Evolutionary conservation across 768 basidiomycete genomes (phyloP).

Genomic region (Leccinum subgranulosum): DNA sequence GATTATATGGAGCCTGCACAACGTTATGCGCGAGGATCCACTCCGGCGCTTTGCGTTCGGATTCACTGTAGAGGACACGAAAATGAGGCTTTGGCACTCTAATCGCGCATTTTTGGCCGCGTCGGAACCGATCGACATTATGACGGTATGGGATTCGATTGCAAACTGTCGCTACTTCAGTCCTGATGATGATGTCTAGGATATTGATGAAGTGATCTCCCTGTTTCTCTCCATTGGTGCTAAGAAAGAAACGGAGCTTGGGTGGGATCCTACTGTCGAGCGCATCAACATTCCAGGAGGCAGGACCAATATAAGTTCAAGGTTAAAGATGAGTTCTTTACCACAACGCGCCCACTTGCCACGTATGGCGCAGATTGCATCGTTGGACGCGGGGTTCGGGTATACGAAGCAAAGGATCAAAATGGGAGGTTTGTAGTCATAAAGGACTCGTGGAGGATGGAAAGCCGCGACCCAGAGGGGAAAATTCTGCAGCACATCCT

Average conservation of each 20-base stretch:
- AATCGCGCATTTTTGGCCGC: background rate
- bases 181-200: no score
- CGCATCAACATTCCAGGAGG: background rate
- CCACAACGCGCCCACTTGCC: background rate
- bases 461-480: background rate
- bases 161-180: no score
- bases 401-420: conserved; percentile 1
- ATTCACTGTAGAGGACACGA: background rate
- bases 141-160: no score
- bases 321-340: background rate
- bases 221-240: no score
- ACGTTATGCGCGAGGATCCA: background rate
- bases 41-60: background rate
- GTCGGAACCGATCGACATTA: background rate
- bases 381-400: background rate
- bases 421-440: background rate
- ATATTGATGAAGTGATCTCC: no score
- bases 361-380: conserved; percentile 1
- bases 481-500: background rate
- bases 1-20: conserved; percentile 24
- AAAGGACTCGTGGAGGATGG: conserved; percentile 8
- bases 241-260: background rate
- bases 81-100: conserved; percentile 28
- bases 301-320: background rate
- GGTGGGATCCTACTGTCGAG: conserved; percentile 9